Evolutionary conservation across 352 stramenopile species (phyloP), one percentile per base, ranked within the genome.

Genomic region (Thraustochytrium sp.): DNA sequence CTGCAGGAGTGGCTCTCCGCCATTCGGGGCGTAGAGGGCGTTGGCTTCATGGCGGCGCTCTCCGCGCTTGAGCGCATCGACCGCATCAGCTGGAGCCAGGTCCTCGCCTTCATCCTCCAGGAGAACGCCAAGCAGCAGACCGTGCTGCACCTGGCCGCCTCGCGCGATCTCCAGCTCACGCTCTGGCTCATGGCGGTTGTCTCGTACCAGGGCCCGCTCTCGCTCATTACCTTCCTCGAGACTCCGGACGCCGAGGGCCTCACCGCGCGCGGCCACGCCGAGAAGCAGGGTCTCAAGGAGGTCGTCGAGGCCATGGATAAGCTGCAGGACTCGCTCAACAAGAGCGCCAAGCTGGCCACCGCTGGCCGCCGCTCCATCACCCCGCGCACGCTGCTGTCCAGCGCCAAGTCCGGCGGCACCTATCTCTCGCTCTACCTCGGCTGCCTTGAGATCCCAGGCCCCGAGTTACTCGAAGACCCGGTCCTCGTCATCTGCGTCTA

Each of bases 1-100:
- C 91, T 95, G 31, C 92, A 97, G 80, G 88, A 88, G 49, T 97
- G 94, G 93, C 87, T 97, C 13, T 90, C 91, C 0, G 88, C 94
- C 42, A 68, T 97, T 42, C 90, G 91, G 23, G 89, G 94, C 84
- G 91, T 97, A 0, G 40, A 80, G 23, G 68, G 68, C n/a, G 44
- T 80, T 21, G 34, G 53, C 37, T 80, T 80, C 44, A 80, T 55
- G 34, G 53, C 68, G 13, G 46, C 42, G 26, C 68, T 80, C 23
- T 53, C 68, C 37, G 34, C 68, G 8, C 44, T 80, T 5, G 68
- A 64, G 34, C 31, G 46, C 4, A 61, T 80, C 42, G 48, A 72
- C 37, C 31, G 34, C 26, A 80, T 64, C 26, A 65, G 48, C 53
- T 80, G 68, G 68, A 61, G 46, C 29, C 48, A 48, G 26, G 53